These are phyloP conservation scores for Sextonia rubra DNA, from an alignment of 164 flowering plant species.

Conservation along the genomic window DNA sequence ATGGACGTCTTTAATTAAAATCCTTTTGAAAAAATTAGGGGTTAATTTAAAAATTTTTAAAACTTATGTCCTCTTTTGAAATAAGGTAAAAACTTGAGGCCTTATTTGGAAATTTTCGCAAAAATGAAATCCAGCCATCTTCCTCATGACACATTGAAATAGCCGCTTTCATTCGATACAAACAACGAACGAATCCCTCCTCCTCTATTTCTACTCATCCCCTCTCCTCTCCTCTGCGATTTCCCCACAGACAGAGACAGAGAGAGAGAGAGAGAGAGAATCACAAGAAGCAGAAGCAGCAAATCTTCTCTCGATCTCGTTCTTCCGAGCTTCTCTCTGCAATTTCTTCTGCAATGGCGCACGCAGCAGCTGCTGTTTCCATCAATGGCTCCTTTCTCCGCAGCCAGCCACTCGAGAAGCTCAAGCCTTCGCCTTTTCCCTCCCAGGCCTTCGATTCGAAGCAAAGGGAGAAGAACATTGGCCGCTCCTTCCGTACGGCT, in stretches of 20 bases:
- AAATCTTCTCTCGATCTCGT: conserved; percentile 1
- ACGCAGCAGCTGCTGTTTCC: conserved; percentile 17
- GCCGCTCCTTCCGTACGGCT: not conserved
- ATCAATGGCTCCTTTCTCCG: conserved; percentile 15
- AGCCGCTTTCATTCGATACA: conserved; percentile 16
- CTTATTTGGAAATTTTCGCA: no score
- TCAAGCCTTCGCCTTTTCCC: conserved; percentile 13
- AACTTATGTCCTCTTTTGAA: no score
- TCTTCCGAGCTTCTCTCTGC: not conserved
- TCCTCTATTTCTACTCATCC: conserved; percentile 3
- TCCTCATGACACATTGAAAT: not conserved
- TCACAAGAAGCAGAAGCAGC: no score
- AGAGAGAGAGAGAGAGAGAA: not conserved
- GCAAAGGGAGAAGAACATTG: not conserved
- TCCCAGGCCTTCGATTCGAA: conserved; percentile 5
- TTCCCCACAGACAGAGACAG: conserved; percentile 10
- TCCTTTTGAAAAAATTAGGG: no score
- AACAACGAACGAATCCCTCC: conserved; percentile 11
- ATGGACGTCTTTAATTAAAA: no score
- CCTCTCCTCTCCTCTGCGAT: not conserved
- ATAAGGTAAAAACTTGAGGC: no score
- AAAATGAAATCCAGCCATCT: no score
- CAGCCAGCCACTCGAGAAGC: conserved; percentile 14
- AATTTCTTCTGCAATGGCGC: conserved; percentile 22
- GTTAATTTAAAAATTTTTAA: no score